Evolutionary conservation across 345 rosid genomes (phyloP).

Genomic region (Populus pruinosa): DNA sequence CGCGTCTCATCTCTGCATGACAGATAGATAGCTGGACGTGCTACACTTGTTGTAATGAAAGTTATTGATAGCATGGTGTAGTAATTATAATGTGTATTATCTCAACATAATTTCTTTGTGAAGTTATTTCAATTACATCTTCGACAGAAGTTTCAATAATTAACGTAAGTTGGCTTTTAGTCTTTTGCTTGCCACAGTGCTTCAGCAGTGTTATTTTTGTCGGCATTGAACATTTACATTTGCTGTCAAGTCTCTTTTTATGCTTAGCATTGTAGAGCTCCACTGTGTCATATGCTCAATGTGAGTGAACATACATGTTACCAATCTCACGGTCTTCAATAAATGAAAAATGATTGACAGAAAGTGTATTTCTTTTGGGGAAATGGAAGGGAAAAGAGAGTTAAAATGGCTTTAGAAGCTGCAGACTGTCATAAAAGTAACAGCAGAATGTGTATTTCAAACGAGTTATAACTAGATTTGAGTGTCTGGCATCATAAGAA

Average conservation of each 20-base stretch:
- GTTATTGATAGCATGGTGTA: not conserved
- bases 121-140: not conserved
- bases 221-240: not conserved
- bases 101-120: not conserved
- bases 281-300: not conserved
- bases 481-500: not conserved
- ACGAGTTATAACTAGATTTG: not conserved
- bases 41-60: conserved; percentile 1
- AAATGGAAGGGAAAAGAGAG: not conserved
- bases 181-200: not conserved
- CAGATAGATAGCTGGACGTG: not conserved
- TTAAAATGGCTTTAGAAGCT: not conserved
- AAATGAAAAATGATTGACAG: not conserved
- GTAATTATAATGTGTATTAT: not conserved
- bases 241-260: not conserved
- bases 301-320: too few species aligned
- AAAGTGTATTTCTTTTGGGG: not conserved
- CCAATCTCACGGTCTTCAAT: not conserved
- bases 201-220: not conserved
- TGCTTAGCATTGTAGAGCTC: not conserved
- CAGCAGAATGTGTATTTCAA: too few species aligned
- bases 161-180: not conserved
- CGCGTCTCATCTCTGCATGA: not conserved
- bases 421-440: not conserved
- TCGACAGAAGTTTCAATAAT: not conserved